Conservation (phyloP, 352 stramenopile genomes). For the Pythium volutum region DNA sequence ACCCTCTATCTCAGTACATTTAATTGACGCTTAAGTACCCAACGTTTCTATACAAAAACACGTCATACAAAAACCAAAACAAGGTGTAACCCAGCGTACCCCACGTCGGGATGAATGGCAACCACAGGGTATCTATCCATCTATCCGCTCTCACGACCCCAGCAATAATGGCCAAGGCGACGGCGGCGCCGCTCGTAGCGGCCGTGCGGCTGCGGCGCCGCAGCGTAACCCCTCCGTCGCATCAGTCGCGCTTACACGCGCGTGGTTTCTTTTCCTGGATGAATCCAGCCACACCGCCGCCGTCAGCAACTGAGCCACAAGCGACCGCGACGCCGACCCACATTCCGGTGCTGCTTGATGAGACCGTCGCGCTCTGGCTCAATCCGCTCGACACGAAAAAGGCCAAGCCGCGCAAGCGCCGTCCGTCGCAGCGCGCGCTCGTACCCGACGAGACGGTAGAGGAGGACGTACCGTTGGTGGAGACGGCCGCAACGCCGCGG, state of each 20-base stretch:
- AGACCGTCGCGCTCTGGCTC: slow-evolving; percentile 39
- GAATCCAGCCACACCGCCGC: slow-evolving; percentile 5
- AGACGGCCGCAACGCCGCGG: slow-evolving; percentile 5
- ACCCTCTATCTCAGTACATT: slow-evolving; percentile 1
- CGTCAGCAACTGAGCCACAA: not conserved
- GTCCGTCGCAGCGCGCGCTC: not conserved
- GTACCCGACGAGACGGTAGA: not conserved
- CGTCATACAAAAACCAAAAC: not conserved
- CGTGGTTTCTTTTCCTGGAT: slow-evolving; percentile 21
- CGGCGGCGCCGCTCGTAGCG: not conserved
- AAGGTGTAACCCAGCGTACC: not conserved
- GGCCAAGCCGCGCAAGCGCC: slow-evolving; percentile 6
- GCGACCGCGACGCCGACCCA: slow-evolving; percentile 26
- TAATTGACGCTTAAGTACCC: not conserved
- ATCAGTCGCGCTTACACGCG: too few relatives aligned
- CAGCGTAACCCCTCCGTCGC: not conserved
- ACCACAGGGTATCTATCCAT: not conserved
- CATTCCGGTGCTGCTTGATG: slow-evolving; percentile 56
- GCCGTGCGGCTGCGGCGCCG: slow-evolving; percentile 10
- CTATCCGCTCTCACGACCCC: not conserved
- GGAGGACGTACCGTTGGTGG: too few relatives aligned
- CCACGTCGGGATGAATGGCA: not conserved
- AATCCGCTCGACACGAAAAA: slow-evolving; percentile 5
- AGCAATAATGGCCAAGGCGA: not conserved
- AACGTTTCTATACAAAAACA: not conserved